Conservation (phyloP, 805 yeast species). For the Saccharomycodes ludwigii region DNA sequence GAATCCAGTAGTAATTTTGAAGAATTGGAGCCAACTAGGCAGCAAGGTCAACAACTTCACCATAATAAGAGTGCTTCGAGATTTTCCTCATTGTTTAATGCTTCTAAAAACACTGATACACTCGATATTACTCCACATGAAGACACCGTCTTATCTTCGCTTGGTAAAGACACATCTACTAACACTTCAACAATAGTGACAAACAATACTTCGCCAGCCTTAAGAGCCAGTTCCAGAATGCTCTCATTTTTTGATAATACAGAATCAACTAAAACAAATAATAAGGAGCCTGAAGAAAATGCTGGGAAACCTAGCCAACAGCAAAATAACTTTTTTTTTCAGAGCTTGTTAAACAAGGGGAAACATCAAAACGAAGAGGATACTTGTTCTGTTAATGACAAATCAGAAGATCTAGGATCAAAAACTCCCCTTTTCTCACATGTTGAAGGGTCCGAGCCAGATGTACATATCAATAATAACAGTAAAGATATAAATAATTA, state of each 20-base stretch:
- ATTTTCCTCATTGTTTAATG: constrained; percentile 25
- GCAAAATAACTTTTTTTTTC: constrained; percentile 18
- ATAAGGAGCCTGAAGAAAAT: not conserved
- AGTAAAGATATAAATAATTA: too few species aligned
- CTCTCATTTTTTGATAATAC: constrained; percentile 18
- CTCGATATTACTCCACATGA: not conserved
- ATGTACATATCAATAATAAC: too few species aligned
- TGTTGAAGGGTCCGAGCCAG: too few species aligned
- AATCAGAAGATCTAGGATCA: constrained; percentile 1
- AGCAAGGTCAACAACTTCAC: too few species aligned
- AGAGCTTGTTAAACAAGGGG: constrained; percentile 19
- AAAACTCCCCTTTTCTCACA: too few species aligned
- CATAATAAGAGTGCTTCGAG: constrained; percentile 18
- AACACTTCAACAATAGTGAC: constrained; percentile 6
- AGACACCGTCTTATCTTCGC: constrained; percentile 1
- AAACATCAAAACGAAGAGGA: constrained; percentile 7
- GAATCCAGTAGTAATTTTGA: constrained; percentile 5
- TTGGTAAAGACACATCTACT: constrained; percentile 1
- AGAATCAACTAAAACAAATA: constrained; percentile 6
- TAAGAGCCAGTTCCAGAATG: constrained; percentile 20
- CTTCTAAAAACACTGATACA: constrained; percentile 6
- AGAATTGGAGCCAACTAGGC: constrained; percentile 7
- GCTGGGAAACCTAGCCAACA: constrained; percentile 5
- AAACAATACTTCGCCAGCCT: constrained; percentile 6
- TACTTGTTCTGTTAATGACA: constrained; percentile 1